A percentile compares a stretch with the other conserved stretches of the same genome.
These are phyloP conservation scores for Grosmannia serpens DNA, from an alignment of 2,329 filamentous ascomycete species.

Conservation along the genomic window DNA sequence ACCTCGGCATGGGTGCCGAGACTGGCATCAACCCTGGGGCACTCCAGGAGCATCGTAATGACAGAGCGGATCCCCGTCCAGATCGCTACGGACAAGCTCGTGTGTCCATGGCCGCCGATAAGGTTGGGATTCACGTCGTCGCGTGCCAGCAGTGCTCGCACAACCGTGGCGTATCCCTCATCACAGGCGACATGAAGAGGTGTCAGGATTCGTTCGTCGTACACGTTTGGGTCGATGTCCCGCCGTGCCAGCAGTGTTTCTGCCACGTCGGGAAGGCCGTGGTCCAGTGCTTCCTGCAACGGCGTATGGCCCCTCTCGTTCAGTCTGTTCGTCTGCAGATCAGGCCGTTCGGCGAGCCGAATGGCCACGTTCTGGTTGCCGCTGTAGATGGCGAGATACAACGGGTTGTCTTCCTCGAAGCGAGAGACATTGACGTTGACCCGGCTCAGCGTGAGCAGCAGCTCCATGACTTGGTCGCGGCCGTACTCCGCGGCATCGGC, in stretches of 20 bases:
- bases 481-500: not conserved
- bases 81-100: not conserved
- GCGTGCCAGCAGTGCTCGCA: not conserved
- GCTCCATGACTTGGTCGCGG: not conserved
- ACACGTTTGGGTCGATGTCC: not conserved
- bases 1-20: no score
- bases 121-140: not conserved
- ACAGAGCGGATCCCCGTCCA: no score
- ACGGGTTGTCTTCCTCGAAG: not conserved
- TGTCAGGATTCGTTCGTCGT: not conserved
- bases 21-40: no score
- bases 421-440: not conserved
- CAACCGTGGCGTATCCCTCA: not conserved
- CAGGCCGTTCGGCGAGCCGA: not conserved
- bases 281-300: not conserved
- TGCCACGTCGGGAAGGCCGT: not conserved
- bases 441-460: not conserved
- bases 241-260: not conserved
- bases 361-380: not conserved
- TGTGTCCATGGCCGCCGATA: not conserved
- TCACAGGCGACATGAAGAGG: not conserved
- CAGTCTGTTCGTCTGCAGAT: not conserved
- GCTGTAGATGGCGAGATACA: not conserved
- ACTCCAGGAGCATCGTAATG: no score
- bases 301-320: not conserved